Conservation (phyloP, 495 filamentous ascomycete genomes). For the Hypoxylon perforatum region DNA sequence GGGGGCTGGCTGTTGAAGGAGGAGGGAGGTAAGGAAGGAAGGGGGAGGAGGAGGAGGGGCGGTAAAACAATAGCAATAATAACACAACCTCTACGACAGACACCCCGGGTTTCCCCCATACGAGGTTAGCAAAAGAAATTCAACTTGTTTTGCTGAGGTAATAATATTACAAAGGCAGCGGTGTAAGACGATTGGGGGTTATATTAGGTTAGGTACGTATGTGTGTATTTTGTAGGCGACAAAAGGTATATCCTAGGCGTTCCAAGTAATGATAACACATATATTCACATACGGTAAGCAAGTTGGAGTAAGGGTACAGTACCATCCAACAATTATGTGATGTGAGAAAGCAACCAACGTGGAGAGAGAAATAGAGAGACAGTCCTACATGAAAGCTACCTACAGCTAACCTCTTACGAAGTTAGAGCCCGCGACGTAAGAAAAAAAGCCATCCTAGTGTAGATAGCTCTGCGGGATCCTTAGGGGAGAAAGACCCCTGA, state of each 20-base stretch:
- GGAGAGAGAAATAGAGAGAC: too few species aligned
- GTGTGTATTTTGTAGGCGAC: too few species aligned
- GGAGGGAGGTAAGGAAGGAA: not conserved
- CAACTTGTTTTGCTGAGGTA: too few species aligned
- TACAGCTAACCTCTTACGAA: slow-evolving; percentile 3
- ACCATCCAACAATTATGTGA: not conserved
- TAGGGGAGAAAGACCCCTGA: slow-evolving; percentile 1
- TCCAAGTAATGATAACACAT: not conserved
- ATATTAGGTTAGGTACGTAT: too few species aligned
- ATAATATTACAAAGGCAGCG: too few species aligned
- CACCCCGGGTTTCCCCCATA: slow-evolving; percentile 31
- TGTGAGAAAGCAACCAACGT: not conserved
- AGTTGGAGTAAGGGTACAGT: not conserved
- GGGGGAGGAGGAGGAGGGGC: slow-evolving; percentile 4
- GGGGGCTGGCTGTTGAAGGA: too few species aligned
- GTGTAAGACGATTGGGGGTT: too few species aligned
- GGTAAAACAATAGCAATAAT: too few species aligned
- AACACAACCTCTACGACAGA: slow-evolving; percentile 14
- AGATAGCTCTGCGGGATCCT: slow-evolving; percentile 22
- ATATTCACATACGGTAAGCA: not conserved
- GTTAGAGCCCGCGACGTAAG: slow-evolving; percentile 13
- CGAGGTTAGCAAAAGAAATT: slow-evolving; percentile 11
- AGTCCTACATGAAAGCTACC: not conserved
- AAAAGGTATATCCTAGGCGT: not conserved
- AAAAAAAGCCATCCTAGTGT: slow-evolving; percentile 12